Evolutionary conservation across 2,329 filamentous ascomycete genomes (phyloP).

Genomic region (Aspergillus thermomutatus): DNA sequence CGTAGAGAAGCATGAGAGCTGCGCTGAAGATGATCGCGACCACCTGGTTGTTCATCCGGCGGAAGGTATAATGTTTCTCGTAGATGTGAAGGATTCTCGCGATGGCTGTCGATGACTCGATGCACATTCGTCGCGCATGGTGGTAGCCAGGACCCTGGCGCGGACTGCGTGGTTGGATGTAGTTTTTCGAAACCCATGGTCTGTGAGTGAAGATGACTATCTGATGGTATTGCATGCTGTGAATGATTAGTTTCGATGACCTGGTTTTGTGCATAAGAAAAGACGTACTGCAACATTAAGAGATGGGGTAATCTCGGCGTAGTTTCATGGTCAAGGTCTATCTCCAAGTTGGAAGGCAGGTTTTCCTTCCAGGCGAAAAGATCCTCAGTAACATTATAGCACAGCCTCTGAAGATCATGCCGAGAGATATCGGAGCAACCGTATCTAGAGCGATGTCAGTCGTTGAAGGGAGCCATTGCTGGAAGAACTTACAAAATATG

Average conservation of each 20-base stretch:
- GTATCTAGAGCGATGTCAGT: constrained; percentile 22
- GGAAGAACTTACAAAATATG: constrained; percentile 36
- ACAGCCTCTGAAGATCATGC: constrained; percentile 36
- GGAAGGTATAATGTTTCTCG: constrained; percentile 41
- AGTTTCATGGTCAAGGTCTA: constrained; percentile 32
- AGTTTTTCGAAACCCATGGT: constrained; percentile 43
- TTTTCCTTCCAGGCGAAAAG: constrained; percentile 42
- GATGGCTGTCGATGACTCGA: constrained; percentile 40
- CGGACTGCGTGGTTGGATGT: constrained; percentile 40
- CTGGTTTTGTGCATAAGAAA: neutral
- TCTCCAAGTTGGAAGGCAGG: constrained; percentile 35
- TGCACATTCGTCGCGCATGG: constrained; percentile 44
- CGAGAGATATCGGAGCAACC: constrained; percentile 37
- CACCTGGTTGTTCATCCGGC: constrained; percentile 43
- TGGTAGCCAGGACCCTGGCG: constrained; percentile 43
- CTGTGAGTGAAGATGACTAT: constrained; percentile 44
- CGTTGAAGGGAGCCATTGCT: neutral
- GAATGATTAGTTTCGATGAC: neutral
- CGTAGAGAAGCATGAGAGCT: constrained; percentile 39
- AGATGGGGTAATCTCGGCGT: constrained; percentile 38
- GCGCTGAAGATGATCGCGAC: constrained; percentile 46
- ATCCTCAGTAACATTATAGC: constrained; percentile 34
- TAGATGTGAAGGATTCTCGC: constrained; percentile 42
- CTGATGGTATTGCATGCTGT: constrained; percentile 44
- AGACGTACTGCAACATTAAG: constrained; percentile 39